Percentiles rank a stretch among this genome's conserved stretches.
Conservation (phyloP, 23 red algal species). For the Gracilaria vermiculophylla region DNA sequence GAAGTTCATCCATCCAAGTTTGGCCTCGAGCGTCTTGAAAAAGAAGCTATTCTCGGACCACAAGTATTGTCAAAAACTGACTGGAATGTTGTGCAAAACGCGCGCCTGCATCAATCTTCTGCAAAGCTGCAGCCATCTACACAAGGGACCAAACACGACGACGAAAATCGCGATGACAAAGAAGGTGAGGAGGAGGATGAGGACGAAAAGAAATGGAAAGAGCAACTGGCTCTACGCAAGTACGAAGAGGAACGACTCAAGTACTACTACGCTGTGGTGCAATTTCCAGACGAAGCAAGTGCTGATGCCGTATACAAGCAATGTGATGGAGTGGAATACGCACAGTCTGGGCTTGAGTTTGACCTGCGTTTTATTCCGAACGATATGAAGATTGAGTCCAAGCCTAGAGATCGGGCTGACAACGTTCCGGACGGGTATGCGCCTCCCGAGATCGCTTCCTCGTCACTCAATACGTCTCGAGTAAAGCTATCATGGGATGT, state of each 20-base stretch:
- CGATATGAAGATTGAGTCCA: conserved; percentile 57
- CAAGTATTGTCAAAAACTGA: conserved; percentile 45
- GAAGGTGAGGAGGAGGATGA: conserved; percentile 49
- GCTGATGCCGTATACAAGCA: conserved; percentile 85
- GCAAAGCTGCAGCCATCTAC: neutral
- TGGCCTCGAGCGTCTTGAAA: conserved; percentile 66
- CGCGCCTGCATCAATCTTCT: neutral
- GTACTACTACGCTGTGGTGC: conserved; percentile 86
- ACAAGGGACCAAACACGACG: neutral
- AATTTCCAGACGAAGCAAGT: conserved; percentile 70
- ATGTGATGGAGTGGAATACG: conserved; percentile 89
- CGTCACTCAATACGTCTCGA: conserved; percentile 62
- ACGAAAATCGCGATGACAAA: conserved; percentile 19
- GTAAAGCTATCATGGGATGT: conserved; percentile 95
- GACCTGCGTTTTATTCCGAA: conserved; percentile 97
- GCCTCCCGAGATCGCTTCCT: conserved; percentile 53
- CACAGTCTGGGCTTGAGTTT: conserved; percentile 68
- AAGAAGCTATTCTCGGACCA: conserved; percentile 71
- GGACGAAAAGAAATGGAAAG: conserved; percentile 11
- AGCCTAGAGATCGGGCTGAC: conserved; percentile 64
- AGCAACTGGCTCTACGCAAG: conserved; percentile 59
- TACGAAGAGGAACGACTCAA: conserved; percentile 83
- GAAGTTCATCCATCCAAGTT: conserved; percentile 84
- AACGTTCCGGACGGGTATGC: conserved; percentile 65
- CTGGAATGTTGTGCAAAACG: conserved; percentile 39